Evolutionary conservation across 2,329 filamentous ascomycete genomes (phyloP).

Genomic region (Diaporthe aspalathi): DNA sequence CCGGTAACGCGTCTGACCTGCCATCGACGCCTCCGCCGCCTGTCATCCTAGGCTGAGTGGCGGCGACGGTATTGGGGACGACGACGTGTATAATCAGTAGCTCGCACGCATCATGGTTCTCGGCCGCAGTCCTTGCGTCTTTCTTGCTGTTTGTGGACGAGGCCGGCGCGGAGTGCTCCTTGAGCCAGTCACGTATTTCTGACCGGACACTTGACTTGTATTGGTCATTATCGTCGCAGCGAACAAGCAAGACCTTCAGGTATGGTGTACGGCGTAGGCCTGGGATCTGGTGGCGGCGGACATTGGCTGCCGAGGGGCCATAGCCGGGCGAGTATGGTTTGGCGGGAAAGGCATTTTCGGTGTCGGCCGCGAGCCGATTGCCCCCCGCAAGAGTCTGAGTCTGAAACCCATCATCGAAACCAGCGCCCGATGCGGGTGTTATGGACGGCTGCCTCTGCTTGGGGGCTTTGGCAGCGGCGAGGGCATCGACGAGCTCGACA

Average conservation of each 20-base stretch:
- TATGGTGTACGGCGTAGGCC: constrained; percentile 94
- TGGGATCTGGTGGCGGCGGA: constrained; percentile 91
- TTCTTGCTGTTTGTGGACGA: constrained; percentile 65
- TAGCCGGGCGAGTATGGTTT: constrained; percentile 37
- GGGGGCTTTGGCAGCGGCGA: constrained; percentile 47
- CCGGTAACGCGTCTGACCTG: constrained; percentile 61
- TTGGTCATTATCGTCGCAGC: constrained; percentile 94
- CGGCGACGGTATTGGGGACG: constrained; percentile 83
- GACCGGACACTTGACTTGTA: constrained; percentile 86
- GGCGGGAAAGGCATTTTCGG: constrained; percentile 31
- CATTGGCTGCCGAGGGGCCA: constrained; percentile 41
- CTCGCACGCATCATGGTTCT: constrained; percentile 96
- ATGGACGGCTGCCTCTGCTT: constrained; percentile 40
- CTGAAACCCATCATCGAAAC: constrained; percentile 70
- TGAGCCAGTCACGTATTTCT: constrained; percentile 91
- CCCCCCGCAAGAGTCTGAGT: constrained; percentile 63
- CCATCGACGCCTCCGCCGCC: constrained; percentile 52
- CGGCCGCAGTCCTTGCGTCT: constrained; percentile 70
- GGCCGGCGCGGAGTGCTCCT: constrained; percentile 73
- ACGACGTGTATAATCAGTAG: constrained; percentile 96
- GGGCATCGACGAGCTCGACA: constrained; percentile 81
- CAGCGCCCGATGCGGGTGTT: constrained; percentile 18
- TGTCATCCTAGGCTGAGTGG: constrained; percentile 78
- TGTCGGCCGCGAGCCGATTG: constrained; percentile 25
- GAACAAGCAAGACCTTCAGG: constrained; percentile 86